phyloP scores from a whole-genome alignment of 352 stramenopile genomes.

The Aphanomyces stellatus region DNA sequence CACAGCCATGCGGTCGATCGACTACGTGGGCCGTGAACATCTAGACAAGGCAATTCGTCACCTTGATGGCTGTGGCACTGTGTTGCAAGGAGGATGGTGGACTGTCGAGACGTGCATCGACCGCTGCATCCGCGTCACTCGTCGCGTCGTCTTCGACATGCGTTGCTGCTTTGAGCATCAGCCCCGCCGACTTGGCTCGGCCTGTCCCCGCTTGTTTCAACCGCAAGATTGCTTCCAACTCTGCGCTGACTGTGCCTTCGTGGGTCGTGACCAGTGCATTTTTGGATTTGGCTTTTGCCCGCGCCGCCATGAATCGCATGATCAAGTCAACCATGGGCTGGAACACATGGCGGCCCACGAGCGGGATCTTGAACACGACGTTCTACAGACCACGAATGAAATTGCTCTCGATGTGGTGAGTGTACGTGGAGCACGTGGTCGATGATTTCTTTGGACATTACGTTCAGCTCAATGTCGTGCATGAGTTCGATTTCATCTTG shows the following conservation, averaged over 20 bases:
- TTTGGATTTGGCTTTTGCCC: too few relatives aligned
- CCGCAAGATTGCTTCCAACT: neutral
- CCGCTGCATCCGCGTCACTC: too few relatives aligned
- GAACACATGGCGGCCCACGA: neutral
- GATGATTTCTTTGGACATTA: slow-evolving; percentile 5
- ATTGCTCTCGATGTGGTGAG: too few relatives aligned
- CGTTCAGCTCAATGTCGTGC: slow-evolving; percentile 12
- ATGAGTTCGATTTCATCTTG: slow-evolving; percentile 10
- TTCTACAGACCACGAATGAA: too few relatives aligned
- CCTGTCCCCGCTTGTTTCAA: neutral
- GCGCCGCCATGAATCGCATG: neutral
- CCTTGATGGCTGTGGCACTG: too few relatives aligned
- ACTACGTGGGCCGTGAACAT: too few relatives aligned
- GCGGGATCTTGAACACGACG: neutral
- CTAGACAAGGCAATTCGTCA: too few relatives aligned
- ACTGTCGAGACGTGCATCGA: too few relatives aligned
- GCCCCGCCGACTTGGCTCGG: neutral
- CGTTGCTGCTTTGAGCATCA: too few relatives aligned
- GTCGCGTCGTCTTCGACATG: too few relatives aligned
- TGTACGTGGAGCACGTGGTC: slow-evolving; percentile 3
- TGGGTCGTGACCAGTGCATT: too few relatives aligned
- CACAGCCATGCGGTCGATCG: neutral
- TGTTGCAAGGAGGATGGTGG: too few relatives aligned
- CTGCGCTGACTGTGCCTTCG: neutral
- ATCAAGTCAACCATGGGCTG: neutral